A percentile compares a stretch with the other conserved stretches of the same genome.
phyloP scores from a whole-genome alignment of 1,284 basidiomycete genomes.

The Rhizoctonia solani region DNA sequence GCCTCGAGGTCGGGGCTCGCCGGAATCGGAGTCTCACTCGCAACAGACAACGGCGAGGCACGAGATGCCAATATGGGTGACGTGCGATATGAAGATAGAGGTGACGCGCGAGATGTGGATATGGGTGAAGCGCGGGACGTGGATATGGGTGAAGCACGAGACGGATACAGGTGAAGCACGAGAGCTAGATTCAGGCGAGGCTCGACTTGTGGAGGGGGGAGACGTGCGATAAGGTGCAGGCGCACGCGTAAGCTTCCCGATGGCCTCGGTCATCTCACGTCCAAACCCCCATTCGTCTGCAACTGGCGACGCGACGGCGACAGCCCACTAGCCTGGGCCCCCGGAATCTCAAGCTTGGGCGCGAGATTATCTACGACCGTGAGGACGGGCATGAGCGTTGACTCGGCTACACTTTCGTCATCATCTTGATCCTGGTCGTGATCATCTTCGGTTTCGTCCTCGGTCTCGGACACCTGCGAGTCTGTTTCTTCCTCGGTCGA shows the following conservation, averaged over 20 bases:
- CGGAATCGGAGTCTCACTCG: slow-evolving; percentile 8
- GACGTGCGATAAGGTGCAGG: background rate
- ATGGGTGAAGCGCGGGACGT: too few relatives aligned
- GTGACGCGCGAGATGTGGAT: too few relatives aligned
- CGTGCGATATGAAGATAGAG: too few relatives aligned
- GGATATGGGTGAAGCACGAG: too few relatives aligned
- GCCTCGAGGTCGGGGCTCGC: background rate
- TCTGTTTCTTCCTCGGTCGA: background rate
- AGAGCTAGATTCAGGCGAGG: too few relatives aligned
- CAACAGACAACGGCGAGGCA: slow-evolving; percentile 6
- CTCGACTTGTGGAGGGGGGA: too few relatives aligned
- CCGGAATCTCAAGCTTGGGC: background rate
- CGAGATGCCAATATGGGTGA: too few relatives aligned
- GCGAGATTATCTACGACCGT: slow-evolving; percentile 1
- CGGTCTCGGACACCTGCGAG: background rate
- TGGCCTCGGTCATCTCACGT: background rate
- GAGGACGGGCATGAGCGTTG: slow-evolving; percentile 14
- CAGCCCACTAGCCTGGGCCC: slow-evolving; percentile 1
- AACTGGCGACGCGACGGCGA: background rate
- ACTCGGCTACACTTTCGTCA: background rate
- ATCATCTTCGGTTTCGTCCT: too few relatives aligned
- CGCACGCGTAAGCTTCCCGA: background rate
- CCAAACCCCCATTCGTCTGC: slow-evolving; percentile 1
- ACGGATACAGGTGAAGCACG: too few relatives aligned
- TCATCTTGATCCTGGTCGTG: too few relatives aligned